Conservation (phyloP, 192 early-diverging fungal species). For the Coemansia pectinata region DNA sequence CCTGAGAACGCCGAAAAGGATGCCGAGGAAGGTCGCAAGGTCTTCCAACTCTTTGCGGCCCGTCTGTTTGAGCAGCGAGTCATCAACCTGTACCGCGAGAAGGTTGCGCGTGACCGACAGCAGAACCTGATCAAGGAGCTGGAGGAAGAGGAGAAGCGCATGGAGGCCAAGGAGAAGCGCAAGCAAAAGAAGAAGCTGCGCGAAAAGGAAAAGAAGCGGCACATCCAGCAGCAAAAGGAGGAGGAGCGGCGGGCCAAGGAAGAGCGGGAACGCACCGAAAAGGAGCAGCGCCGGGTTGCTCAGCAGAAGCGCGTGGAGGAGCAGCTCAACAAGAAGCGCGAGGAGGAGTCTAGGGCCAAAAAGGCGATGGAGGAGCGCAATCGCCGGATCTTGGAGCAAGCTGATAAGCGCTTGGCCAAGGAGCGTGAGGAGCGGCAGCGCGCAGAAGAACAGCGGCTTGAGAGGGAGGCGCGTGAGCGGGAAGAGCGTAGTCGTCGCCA, state of each 20-base stretch:
- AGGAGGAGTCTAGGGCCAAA: conserved; percentile 20
- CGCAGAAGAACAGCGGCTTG: conserved; percentile 21
- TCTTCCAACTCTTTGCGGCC: conserved; percentile 96
- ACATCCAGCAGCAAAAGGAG: conserved; percentile 45
- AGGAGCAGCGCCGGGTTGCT: conserved; percentile 34
- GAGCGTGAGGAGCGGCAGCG: conserved; percentile 27
- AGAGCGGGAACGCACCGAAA: conserved; percentile 22
- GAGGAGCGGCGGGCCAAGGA: conserved; percentile 41
- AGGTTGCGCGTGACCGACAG: conserved; percentile 88
- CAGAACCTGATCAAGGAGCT: conserved; percentile 83
- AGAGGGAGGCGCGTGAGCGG: conserved; percentile 3
- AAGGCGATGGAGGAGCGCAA: conserved; percentile 51
- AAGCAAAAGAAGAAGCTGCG: conserved; percentile 73
- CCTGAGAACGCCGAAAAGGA: conserved; percentile 74
- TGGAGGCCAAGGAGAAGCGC: conserved; percentile 61
- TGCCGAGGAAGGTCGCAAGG: conserved; percentile 88
- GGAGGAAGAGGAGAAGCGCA: conserved; percentile 77
- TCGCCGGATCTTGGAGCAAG: conserved; percentile 43
- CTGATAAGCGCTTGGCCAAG: conserved; percentile 38
- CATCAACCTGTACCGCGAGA: conserved; percentile 89
- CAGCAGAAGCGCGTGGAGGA: conserved; percentile 28
- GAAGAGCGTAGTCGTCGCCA: conserved; percentile 3
- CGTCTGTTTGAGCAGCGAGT: conserved; percentile 98
- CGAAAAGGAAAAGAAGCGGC: conserved; percentile 59
- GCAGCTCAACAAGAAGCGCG: conserved; percentile 28